Evolutionary conservation across 345 rosid genomes (phyloP).

Genomic region (Viola odorata): DNA sequence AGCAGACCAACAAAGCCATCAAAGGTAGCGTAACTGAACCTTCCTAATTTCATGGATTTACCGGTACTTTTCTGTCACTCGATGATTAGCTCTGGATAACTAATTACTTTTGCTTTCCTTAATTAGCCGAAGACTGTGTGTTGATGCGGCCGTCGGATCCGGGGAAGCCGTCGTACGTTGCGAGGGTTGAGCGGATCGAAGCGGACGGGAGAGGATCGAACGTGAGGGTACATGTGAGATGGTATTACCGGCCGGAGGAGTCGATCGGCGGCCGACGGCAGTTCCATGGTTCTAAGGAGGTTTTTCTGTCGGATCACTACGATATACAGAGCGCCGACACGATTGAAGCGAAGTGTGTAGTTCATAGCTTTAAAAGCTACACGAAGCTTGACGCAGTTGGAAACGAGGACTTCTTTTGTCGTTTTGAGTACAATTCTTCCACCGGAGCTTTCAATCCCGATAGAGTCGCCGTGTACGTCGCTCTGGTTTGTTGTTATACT

Average conservation of each 20-base stretch:
- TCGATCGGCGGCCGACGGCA: constrained; percentile 90
- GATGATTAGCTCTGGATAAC: no score
- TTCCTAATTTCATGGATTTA: no score
- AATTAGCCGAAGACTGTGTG: constrained; percentile 81
- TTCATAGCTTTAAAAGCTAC: constrained; percentile 79
- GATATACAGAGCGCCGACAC: constrained; percentile 90
- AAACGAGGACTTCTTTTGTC: constrained; percentile 94
- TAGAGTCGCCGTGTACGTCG: constrained; percentile 76
- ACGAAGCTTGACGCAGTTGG: constrained; percentile 89
- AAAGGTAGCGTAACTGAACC: constrained; percentile 39
- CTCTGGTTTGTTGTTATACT: background rate
- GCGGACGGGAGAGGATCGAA: constrained; percentile 69
- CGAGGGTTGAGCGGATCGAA: constrained; percentile 84
- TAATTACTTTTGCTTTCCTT: background rate
- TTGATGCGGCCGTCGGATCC: constrained; percentile 90
- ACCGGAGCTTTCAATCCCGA: constrained; percentile 91
- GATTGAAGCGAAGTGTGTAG: constrained; percentile 86
- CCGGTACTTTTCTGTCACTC: no score
- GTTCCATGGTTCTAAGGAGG: constrained; percentile 95
- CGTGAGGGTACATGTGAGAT: constrained; percentile 73
- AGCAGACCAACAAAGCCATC: constrained; percentile 64
- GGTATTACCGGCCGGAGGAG: constrained; percentile 99
- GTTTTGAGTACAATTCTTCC: constrained; percentile 86
- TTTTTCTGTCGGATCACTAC: constrained; percentile 83
- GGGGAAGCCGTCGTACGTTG: constrained; percentile 78